phyloP scores from a whole-genome alignment of 2,329 filamentous ascomycete genomes.

The Fusarium hainanense region DNA sequence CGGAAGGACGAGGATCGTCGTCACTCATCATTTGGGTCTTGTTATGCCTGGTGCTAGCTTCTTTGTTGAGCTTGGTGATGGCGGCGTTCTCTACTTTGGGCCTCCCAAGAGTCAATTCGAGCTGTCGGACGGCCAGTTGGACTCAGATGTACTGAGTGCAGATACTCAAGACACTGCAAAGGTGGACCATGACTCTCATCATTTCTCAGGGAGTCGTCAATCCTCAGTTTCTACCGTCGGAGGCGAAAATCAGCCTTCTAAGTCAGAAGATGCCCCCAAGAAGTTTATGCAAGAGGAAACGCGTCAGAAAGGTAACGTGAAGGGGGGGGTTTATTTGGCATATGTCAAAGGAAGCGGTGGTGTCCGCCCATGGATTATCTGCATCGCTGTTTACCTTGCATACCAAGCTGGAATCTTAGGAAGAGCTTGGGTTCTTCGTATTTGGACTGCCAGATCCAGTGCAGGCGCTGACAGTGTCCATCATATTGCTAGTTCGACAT shows the following conservation, averaged over 20 bases:
- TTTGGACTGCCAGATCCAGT: conserved; percentile 63
- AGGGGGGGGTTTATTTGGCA: conserved; percentile 69
- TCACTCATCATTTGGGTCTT: conserved; percentile 82
- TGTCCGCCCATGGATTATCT: conserved; percentile 66
- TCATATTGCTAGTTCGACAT: conserved; percentile 54
- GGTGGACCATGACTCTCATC: too few relatives aligned
- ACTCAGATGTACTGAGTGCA: conserved; percentile 47
- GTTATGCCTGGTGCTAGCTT: conserved; percentile 77
- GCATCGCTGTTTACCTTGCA: conserved; percentile 62
- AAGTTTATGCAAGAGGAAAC: conserved; percentile 81
- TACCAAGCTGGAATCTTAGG: conserved; percentile 66
- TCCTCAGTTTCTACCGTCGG: neutral
- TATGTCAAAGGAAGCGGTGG: conserved; percentile 73
- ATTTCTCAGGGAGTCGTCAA: neutral
- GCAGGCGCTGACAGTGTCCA: conserved; percentile 16
- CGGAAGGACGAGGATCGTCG: conserved; percentile 78
- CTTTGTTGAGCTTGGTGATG: conserved; percentile 76
- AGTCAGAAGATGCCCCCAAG: conserved; percentile 65
- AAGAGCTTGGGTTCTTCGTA: conserved; percentile 70
- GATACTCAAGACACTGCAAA: conserved; percentile 53
- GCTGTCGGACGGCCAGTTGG: neutral
- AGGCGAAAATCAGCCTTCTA: conserved; percentile 52
- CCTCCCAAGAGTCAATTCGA: neutral
- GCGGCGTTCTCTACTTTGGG: conserved; percentile 62
- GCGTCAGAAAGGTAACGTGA: conserved; percentile 75